Conservation (phyloP, 2,329 filamentous ascomycete species). For the Chrysosporium queenslandicum region DNA sequence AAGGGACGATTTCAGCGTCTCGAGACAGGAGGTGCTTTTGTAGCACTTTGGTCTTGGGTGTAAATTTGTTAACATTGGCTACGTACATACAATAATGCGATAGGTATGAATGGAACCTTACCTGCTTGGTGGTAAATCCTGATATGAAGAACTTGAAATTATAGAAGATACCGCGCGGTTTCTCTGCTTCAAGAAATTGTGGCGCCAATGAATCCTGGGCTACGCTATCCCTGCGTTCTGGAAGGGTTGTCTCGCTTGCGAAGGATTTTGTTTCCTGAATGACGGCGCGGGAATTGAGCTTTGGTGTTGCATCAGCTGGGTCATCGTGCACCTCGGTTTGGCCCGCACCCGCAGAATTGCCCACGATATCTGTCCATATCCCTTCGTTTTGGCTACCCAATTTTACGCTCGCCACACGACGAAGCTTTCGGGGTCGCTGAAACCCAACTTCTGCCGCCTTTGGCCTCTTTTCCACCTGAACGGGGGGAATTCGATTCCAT, state of each 20-base stretch:
- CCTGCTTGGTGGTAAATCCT: slow-evolving; percentile 48
- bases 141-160: slow-evolving; percentile 50
- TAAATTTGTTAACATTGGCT: slow-evolving; percentile 1
- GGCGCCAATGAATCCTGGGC: slow-evolving; percentile 19
- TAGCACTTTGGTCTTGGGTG: slow-evolving; percentile 30
- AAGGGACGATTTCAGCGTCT: slow-evolving; percentile 32
- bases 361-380: slow-evolving; percentile 85
- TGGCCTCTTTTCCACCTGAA: slow-evolving; percentile 25
- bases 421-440: slow-evolving; percentile 65
- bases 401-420: slow-evolving; percentile 77
- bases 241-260: slow-evolving; percentile 30
- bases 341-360: slow-evolving; percentile 22
- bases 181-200: slow-evolving; percentile 14
- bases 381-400: slow-evolving; percentile 67
- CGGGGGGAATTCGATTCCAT: slow-evolving; percentile 49
- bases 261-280: slow-evolving; percentile 32
- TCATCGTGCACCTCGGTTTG: neutral
- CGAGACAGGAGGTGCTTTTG: slow-evolving; percentile 34
- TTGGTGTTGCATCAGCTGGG: neutral
- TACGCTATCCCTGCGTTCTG: slow-evolving; percentile 17
- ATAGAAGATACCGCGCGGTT: slow-evolving; percentile 43
- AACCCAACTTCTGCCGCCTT: slow-evolving; percentile 39
- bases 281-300: slow-evolving; percentile 18
- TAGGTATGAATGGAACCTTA: slow-evolving; percentile 28
- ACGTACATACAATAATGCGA: neutral